Evolutionary conservation across 108 stramenopile species (phyloP).

Genomic region (Pseudonitzschia delicatissima): DNA sequence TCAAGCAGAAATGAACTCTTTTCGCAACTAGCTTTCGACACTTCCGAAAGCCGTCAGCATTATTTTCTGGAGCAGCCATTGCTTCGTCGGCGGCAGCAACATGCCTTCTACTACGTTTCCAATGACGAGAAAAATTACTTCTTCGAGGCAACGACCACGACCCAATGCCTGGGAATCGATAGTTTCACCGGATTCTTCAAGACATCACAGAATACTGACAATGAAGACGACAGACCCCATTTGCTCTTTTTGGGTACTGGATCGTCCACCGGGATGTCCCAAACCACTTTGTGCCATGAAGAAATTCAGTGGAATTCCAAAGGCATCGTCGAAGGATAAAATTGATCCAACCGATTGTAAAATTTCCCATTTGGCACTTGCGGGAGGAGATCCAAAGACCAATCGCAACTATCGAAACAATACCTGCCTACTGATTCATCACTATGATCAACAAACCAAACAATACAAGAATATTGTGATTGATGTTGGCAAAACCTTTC

Average conservation of each 20-base stretch:
- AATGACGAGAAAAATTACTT: too few relatives aligned
- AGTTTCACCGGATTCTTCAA: too few relatives aligned
- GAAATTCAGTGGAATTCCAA: too few relatives aligned
- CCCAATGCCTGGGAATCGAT: too few relatives aligned
- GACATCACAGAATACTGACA: neutral
- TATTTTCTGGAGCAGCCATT: too few relatives aligned
- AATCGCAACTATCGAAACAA: constrained; percentile 87
- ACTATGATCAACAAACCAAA: constrained; percentile 26
- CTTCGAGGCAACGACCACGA: too few relatives aligned
- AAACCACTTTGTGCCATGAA: constrained; percentile 61
- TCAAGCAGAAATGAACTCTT: too few relatives aligned
- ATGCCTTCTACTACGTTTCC: neutral
- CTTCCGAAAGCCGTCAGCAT: too few relatives aligned
- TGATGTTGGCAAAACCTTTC: constrained; percentile 90
- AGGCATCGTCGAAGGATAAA: neutral
- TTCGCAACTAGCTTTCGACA: too few relatives aligned
- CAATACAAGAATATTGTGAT: constrained; percentile 55
- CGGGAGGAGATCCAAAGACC: constrained; percentile 61
- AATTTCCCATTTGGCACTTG: constrained; percentile 55
- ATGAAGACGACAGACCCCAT: constrained; percentile 12
- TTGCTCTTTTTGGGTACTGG: constrained; percentile 73
- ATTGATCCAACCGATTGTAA: constrained; percentile 31
- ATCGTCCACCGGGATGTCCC: constrained; percentile 84
- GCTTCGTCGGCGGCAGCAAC: neutral
- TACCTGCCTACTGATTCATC: constrained; percentile 66